Evolutionary conservation across 441 rosid species (phyloP).

Genomic region (Euphorbia schlechtendalii): DNA sequence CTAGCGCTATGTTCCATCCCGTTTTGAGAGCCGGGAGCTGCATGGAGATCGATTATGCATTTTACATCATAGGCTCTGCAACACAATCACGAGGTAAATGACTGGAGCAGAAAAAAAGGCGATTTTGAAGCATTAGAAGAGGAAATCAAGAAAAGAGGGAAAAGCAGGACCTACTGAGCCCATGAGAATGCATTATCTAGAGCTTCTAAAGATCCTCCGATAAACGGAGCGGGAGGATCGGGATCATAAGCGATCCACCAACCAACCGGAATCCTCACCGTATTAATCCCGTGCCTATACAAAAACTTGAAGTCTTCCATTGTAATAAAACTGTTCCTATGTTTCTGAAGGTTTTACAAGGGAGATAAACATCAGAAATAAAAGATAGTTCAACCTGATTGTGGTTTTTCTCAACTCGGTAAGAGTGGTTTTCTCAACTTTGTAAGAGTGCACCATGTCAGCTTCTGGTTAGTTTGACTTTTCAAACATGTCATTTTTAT

Average conservation of each 20-base stretch:
- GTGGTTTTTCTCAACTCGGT: too few species aligned
- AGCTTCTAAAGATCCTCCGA: constrained; percentile 62
- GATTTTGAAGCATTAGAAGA: too few species aligned
- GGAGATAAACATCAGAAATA: too few species aligned
- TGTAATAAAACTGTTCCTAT: constrained; percentile 52
- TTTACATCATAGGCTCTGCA: constrained; percentile 59
- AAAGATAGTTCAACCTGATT: too few species aligned
- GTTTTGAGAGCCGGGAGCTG: constrained; percentile 81
- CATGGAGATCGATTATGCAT: constrained; percentile 80
- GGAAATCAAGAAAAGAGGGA: constrained; percentile 7
- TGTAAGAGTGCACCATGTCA: too few species aligned
- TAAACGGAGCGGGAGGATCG: constrained; percentile 60
- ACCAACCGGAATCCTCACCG: constrained; percentile 73
- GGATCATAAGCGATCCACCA: constrained; percentile 87
- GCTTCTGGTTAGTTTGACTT: too few species aligned
- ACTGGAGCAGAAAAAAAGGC: constrained; percentile 9
- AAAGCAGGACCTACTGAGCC: constrained; percentile 53
- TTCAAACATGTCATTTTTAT: too few species aligned
- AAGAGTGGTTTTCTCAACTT: too few species aligned
- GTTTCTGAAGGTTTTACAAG: constrained; percentile 40
- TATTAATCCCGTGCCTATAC: constrained; percentile 52
- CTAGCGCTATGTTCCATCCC: constrained; percentile 83
- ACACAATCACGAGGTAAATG: constrained; percentile 16
- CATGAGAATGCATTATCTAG: constrained; percentile 65
- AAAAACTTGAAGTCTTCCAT: constrained; percentile 55